Evolutionary conservation across 257 asterid species (phyloP).

Genomic region (Primulina huaijiensis): DNA sequence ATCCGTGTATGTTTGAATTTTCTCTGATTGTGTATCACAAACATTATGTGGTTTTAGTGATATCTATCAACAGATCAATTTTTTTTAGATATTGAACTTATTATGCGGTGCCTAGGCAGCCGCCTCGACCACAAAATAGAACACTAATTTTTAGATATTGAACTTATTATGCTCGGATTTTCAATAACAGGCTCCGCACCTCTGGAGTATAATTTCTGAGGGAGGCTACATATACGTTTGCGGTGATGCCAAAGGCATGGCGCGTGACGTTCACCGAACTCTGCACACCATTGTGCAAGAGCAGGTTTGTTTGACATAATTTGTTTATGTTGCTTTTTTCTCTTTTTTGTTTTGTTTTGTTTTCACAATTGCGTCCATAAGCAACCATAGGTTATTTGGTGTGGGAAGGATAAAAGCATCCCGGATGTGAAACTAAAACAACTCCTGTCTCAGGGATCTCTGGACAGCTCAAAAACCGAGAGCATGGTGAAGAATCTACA

Average conservation of each 20-base stretch:
- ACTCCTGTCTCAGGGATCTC: constrained; percentile 42
- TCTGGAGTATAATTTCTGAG: constrained; percentile 84
- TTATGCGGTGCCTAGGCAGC: not conserved
- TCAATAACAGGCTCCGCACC: constrained; percentile 58
- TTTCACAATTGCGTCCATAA: not conserved
- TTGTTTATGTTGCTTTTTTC: not conserved
- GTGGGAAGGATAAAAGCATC: not conserved
- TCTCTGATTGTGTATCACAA: not conserved
- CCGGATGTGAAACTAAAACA: not conserved
- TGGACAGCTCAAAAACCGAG: constrained; percentile 58
- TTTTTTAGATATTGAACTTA: not conserved
- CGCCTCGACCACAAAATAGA: too few species aligned
- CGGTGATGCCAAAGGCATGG: constrained; percentile 99
- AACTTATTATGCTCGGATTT: not conserved
- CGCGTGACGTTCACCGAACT: constrained; percentile 92
- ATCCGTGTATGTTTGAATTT: not conserved
- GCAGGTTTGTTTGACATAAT: constrained; percentile 52
- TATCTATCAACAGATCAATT: not conserved
- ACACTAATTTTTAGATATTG: too few species aligned
- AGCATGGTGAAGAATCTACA: constrained; percentile 64
- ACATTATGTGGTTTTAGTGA: not conserved
- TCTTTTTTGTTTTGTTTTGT: not conserved
- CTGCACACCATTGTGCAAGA: constrained; percentile 86
- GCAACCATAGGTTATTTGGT: not conserved
- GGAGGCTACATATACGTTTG: constrained; percentile 90